Conservation (phyloP, 1,284 basidiomycete species). For the Phylloboletellus chloephorus region DNA sequence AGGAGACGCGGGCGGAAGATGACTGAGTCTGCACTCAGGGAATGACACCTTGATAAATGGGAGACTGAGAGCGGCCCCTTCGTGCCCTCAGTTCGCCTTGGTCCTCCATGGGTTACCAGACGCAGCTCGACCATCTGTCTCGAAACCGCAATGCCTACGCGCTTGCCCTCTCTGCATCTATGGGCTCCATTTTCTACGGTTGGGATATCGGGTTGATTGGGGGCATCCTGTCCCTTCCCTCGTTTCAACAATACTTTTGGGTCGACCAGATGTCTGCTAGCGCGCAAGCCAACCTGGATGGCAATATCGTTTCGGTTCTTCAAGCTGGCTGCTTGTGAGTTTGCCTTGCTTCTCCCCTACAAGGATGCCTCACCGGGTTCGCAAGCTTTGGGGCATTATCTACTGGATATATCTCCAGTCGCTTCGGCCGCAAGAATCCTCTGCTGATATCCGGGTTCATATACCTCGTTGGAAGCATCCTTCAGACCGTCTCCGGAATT, state of each 20-base stretch:
- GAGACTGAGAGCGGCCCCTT: too few species aligned
- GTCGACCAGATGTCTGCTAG: slow-evolving; percentile 34
- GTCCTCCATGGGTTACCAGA: slow-evolving; percentile 24
- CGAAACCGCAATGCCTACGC: slow-evolving; percentile 43
- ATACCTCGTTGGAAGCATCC: slow-evolving; percentile 50
- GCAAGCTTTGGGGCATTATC: slow-evolving; percentile 43
- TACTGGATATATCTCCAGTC: slow-evolving; percentile 38
- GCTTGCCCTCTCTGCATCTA: slow-evolving; percentile 40
- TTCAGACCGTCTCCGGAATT: slow-evolving; percentile 46
- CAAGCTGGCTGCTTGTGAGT: slow-evolving; percentile 58
- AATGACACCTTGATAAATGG: neutral
- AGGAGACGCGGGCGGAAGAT: too few species aligned
- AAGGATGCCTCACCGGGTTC: slow-evolving; percentile 1
- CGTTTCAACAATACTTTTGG: slow-evolving; percentile 46
- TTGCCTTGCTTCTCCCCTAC: slow-evolving; percentile 4
- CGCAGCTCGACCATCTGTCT: slow-evolving; percentile 24
- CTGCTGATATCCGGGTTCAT: slow-evolving; percentile 49
- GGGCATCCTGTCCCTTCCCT: slow-evolving; percentile 40
- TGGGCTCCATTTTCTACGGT: slow-evolving; percentile 44
- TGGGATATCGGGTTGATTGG: slow-evolving; percentile 44
- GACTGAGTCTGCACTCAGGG: too few species aligned
- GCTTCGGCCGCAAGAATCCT: slow-evolving; percentile 43
- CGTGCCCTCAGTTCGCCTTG: neutral
- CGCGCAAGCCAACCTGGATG: slow-evolving; percentile 38
- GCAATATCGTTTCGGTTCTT: slow-evolving; percentile 55